Evolutionary conservation across 2,329 filamentous ascomycete genomes (phyloP).

Genomic region (Coniochaeta ligniaria): DNA sequence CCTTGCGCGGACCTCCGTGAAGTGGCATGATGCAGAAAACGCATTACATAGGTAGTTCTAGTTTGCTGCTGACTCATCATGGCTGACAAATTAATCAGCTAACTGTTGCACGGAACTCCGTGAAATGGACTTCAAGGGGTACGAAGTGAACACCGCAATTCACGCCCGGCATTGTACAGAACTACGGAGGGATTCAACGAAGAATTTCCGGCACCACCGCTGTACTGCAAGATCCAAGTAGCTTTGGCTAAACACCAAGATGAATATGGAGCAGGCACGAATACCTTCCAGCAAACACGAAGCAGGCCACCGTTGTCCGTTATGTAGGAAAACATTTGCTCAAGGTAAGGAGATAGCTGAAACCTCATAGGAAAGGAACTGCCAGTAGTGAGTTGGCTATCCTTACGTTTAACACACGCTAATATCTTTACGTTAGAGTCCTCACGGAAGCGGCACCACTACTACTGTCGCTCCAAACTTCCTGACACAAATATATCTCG

Average conservation of each 20-base stretch:
- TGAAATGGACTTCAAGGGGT: neutral
- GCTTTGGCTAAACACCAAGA: neutral
- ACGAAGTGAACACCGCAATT: neutral
- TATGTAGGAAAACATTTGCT: neutral
- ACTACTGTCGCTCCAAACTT: slow-evolving; percentile 6
- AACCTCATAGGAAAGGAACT: neutral
- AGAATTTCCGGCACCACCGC: neutral
- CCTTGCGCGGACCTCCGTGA: too few relatives aligned
- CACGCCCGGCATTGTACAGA: neutral
- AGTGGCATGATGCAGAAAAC: too few relatives aligned
- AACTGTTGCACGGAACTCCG: neutral
- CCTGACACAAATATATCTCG: slow-evolving; percentile 4
- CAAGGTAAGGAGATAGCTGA: neutral
- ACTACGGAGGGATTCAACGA: neutral
- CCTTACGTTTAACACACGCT: neutral
- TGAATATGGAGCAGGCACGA: neutral
- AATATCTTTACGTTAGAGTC: slow-evolving; percentile 4
- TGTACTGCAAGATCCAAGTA: neutral
- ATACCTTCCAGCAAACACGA: neutral
- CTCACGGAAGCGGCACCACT: slow-evolving; percentile 5
- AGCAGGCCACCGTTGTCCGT: neutral
- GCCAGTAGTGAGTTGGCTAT: neutral
- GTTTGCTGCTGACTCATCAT: too few relatives aligned
- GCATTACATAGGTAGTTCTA: too few relatives aligned
- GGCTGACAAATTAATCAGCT: neutral